Evolutionary conservation across 805 yeast genomes (phyloP).

Genomic region (Tetrapisispora pingtungensis): DNA sequence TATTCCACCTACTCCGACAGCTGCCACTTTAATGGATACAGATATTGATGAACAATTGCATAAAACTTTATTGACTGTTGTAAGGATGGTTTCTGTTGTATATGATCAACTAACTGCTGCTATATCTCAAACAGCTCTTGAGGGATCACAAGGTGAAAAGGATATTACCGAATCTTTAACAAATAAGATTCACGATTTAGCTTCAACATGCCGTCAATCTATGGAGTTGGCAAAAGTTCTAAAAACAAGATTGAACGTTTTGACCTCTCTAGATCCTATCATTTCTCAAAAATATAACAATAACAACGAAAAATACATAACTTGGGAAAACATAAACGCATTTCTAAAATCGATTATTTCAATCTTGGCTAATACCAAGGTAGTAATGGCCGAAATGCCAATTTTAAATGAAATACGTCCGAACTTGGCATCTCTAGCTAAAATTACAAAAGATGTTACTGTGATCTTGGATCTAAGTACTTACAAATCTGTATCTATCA

Average conservation of each 20-base stretch:
- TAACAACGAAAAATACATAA: constrained; percentile 44
- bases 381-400: constrained; percentile 73
- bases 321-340: constrained; percentile 79
- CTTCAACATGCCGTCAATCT: constrained; percentile 66
- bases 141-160: constrained; percentile 34
- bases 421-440: constrained; percentile 69
- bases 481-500: constrained; percentile 29
- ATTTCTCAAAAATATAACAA: constrained; percentile 32
- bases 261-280: constrained; percentile 23
- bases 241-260: constrained; percentile 42
- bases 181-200: constrained; percentile 62
- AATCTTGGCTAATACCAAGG: constrained; percentile 74
- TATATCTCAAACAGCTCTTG: constrained; percentile 53
- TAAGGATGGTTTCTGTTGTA: constrained; percentile 64
- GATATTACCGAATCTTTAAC: constrained; percentile 33
- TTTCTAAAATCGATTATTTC: constrained; percentile 76
- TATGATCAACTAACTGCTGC: constrained; percentile 64
- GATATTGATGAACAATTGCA: constrained; percentile 55
- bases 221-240: constrained; percentile 72
- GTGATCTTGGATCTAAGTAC: constrained; percentile 66
- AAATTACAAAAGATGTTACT: constrained; percentile 86
- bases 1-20: constrained; percentile 4
- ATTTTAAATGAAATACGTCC: constrained; percentile 70
- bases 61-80: constrained; percentile 51
- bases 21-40: not conserved